Percentiles rank a stretch among this genome's conserved stretches.
Conservation (phyloP, 257 asterid species). For the Nicotiana benthamiana region DNA sequence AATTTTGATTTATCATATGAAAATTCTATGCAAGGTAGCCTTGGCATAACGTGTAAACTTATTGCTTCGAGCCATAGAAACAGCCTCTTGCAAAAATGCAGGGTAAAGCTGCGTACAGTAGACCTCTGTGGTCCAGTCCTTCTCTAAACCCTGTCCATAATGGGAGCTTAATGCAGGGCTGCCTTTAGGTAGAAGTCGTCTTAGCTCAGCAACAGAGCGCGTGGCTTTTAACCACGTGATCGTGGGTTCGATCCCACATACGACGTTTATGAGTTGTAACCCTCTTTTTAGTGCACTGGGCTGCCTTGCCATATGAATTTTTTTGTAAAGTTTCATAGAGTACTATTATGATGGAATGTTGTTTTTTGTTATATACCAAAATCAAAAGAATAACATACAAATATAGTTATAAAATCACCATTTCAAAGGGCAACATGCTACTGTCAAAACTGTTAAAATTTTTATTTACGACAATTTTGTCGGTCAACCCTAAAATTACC, state of each 20-base stretch:
- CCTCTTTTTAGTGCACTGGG: too few species aligned
- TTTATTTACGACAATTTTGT: not conserved
- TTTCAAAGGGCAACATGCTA: not conserved
- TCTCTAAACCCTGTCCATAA: too few species aligned
- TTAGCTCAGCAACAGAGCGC: slow-evolving; percentile 44
- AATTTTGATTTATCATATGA: not conserved
- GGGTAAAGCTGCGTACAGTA: too few species aligned
- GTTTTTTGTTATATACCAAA: not conserved
- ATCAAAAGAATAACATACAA: not conserved
- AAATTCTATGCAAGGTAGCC: not conserved
- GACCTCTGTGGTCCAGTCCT: too few species aligned
- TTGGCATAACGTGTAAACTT: too few species aligned
- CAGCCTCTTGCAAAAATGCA: too few species aligned
- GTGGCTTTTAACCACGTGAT: slow-evolving; percentile 99
- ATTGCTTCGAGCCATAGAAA: too few species aligned
- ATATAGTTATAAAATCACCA: not conserved
- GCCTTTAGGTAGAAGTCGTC: too few species aligned
- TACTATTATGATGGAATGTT: not conserved
- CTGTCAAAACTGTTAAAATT: not conserved
- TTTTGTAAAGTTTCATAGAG: not conserved
- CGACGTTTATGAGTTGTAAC: too few species aligned
- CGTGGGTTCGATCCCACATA: slow-evolving; percentile 67
- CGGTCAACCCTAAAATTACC: not conserved
- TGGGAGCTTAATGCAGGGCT: too few species aligned
- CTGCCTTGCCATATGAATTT: too few species aligned